Evolutionary conservation across 2,329 filamentous ascomycete species (phyloP), one percentile per base, ranked within the genome.

Genomic region (Corinectria fuckeliana): DNA sequence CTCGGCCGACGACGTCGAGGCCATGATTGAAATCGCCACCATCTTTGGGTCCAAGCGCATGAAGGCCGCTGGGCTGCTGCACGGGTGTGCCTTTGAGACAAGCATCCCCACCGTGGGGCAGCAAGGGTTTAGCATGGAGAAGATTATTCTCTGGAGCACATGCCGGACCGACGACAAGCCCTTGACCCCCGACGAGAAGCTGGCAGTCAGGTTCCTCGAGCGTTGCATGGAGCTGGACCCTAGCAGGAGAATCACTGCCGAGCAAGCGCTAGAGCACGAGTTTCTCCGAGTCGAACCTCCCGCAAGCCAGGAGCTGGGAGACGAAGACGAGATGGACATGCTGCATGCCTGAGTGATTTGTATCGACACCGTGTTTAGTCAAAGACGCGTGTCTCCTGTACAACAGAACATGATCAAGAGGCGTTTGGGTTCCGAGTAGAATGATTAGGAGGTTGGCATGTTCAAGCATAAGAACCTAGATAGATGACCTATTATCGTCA

Each of bases 1-100:
- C 78, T 96, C 92, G 44, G 90, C 93, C n/a, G 95, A 99, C 74
- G 95, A 99, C 70, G 91, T 99, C 47, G 95, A 99, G 72, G 95
- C 95, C 50, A 90, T 97, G 85, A 94, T 99, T 67, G 95, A 99
- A 76, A 96, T 99, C 66, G 91, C 93, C 32, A 96, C 92, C 58
- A 96, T 99, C 61, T 97, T 98, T 74, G 95, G 95, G 49, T 84
- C 84, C 39, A 88, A 86, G 72, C 88, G 89, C 58, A 98, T 99
- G 94, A 91, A 90, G 72, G 81, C 86, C 30, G 91, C 90, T 3
- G 92, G 92, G 0, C 81, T 92, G 16, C 81, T 97, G 50, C 95
- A 99, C 72, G 95, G 95, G 1, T 91, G 93, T 70, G 88, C 96
- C 58, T 92, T 98, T 64, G 93, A 99, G 76, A 95, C 92, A 0